Conservation (phyloP, 371 early-diverging fungal genomes). For the Mucor ambiguus region DNA sequence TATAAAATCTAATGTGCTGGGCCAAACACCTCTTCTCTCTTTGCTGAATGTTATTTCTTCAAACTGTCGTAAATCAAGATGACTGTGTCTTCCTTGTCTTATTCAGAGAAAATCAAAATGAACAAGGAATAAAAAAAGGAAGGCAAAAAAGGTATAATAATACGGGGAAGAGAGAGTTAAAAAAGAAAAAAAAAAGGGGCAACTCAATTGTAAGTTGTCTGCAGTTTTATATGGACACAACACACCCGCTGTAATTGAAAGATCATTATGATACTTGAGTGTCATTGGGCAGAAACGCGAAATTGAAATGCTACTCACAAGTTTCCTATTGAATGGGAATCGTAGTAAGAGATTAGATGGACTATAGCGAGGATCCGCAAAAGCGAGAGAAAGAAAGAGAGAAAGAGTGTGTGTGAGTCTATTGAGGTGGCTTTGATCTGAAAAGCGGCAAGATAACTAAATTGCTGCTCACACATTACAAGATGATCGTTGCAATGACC, state of each 20-base stretch:
- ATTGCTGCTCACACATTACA: too few relatives aligned
- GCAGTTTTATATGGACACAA: background rate
- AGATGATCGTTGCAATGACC: too few relatives aligned
- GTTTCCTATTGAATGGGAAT: too few relatives aligned
- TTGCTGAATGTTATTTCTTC: background rate
- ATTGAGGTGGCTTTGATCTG: too few relatives aligned
- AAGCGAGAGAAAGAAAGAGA: too few relatives aligned
- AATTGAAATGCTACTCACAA: background rate
- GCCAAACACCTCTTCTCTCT: background rate
- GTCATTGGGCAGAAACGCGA: background rate
- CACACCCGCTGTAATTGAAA: background rate
- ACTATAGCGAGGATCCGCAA: too few relatives aligned
- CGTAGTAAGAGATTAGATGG: too few relatives aligned
- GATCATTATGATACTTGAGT: background rate
- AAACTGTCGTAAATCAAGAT: slow-evolving; percentile 4
- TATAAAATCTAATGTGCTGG: background rate
- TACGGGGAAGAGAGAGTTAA: background rate
- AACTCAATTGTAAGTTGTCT: background rate
- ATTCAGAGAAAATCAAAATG: background rate
- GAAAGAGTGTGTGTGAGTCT: too few relatives aligned
- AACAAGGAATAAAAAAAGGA: background rate
- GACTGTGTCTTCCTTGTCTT: background rate
- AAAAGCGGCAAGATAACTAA: too few relatives aligned
- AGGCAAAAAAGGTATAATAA: too few relatives aligned
- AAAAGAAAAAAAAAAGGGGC: background rate